Base-by-base conservation (phyloP, 2,329 filamentous ascomycete species). In the Neonectria magnoliae region DNA sequence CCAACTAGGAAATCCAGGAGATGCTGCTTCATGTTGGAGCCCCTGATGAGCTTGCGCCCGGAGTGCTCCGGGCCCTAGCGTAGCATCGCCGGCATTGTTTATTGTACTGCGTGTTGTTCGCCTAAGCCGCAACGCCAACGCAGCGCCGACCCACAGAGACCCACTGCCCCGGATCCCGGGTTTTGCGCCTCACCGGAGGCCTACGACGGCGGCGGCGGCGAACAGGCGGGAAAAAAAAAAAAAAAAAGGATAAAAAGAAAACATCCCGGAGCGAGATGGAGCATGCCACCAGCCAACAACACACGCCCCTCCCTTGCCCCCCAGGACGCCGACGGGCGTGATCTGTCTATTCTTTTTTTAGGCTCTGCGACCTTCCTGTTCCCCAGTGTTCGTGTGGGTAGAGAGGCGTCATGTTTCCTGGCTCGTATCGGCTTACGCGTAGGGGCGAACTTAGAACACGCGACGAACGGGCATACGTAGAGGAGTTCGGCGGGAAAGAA, bases 341-440 rank as follows among this genome's bases (percentile, higher is more conserved):
- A 14, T n/a, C 45, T 8, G 4, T 27, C 13, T 11, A 5, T 7
- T 16, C n/a, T 20, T 27, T 48, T 25, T 27, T 13, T 27, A 16
- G 29, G 3, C n/a, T 6, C 42, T 14, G 20, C 45, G 2, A n/a
- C 13, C 13, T 8, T 16, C 16, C 36, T 38, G 14, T 48, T 48
- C 22, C n/a, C 22, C 45, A 29, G 14, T 29, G 22, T 42, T 7
- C 57, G 36, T 54, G 44, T 16, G 47, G 57, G 29, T 10, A n/a
- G n/a, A n/a, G n/a, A 14, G 20, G 52, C 55, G 52, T 18, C 45
- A 58, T 62, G 20, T 27, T 57, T 33, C 16, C 51, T 16, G 42
- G 41, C 70, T 73, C 68, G 71, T 70, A 66, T 68, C 67, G 63
- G 71, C 61, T 73, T 68, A 72, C 70, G 70, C 65, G 70, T 73